Evolutionary conservation across 2,329 filamentous ascomycete species (phyloP), one percentile per base, ranked within the genome.

Genomic region (Fusarium sp.): DNA sequence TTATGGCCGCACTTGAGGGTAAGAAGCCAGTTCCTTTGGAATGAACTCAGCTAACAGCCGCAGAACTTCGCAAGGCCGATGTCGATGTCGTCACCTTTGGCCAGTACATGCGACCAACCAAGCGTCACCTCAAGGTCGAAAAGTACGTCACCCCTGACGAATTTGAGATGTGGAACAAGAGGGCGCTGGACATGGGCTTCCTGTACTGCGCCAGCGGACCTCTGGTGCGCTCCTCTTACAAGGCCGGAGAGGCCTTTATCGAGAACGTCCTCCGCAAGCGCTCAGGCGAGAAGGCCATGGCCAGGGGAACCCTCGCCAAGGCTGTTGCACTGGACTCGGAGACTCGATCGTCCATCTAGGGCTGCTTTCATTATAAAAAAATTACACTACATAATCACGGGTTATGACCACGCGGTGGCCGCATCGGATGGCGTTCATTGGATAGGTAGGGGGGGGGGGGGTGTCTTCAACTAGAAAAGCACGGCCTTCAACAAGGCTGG

Each of bases 101-200:
- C n/a, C 96, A 99, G 86, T 99, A 99, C 87, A 99, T 99, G 96
- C 94, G 96, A 13, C 96, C 96, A 2, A 99, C 96, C 6, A 99
- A 98, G 88, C 91, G 96, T 52, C 96, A 99, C 83, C 96, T 99
- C 90, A 93, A 97, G 83, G 96, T 99, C 35, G 93, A 97, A 80
- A 94, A 96, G 82, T 99, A 99, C 82, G 90, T 99, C 56, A 96
- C 95, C 0, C 96, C 96, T 1, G 94, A 93, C 71, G 91, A 92
- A 72, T 99, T 99, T 80, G 96, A 98, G 80, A 86, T 93, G 79
- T 99, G 96, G 96, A 90, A 93, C 70, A 90, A 94, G 85, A 91
- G 95, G 61, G 96, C 96, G 42, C 87, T 98, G 54, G 95, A 98
- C 72, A 91, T 98, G 91, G 96, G 96, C 57, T 99, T 99, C 88